Evolutionary conservation across 176 grass and related monocot species (phyloP).

Genomic region (Bonia amplexicaulis): DNA sequence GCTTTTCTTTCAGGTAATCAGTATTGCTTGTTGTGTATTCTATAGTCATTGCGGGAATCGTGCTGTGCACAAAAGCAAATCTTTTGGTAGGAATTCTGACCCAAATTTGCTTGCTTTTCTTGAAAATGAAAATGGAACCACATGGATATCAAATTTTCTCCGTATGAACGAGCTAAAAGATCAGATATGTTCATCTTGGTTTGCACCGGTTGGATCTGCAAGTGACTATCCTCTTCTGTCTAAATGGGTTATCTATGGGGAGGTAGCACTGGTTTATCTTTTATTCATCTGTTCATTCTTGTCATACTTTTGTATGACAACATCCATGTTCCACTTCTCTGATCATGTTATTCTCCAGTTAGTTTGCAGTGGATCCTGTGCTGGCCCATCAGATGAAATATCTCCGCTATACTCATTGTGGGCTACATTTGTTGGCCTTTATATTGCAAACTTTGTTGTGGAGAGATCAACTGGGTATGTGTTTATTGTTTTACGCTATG

Average conservation of each 20-base stretch:
- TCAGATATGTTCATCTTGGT: conserved; percentile 93
- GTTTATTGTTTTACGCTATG: conserved; percentile 11
- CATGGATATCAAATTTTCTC: conserved; percentile 83
- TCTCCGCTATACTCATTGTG: conserved; percentile 90
- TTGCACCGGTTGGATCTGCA: conserved; percentile 89
- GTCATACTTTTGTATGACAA: not conserved
- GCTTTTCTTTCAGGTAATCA: conserved; percentile 66
- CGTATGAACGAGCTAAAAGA: conserved; percentile 84
- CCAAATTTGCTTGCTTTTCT: conserved; percentile 46
- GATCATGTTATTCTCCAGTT: conserved; percentile 68
- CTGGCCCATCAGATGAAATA: conserved; percentile 85
- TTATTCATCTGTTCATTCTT: conserved; percentile 11
- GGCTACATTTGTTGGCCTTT: conserved; percentile 89
- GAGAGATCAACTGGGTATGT: conserved; percentile 88
- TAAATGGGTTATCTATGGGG: conserved; percentile 93
- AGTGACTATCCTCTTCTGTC: conserved; percentile 90
- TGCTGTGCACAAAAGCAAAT: conserved; percentile 66
- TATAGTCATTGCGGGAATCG: conserved; percentile 83
- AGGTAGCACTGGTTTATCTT: conserved; percentile 48
- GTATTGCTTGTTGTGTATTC: conserved; percentile 90
- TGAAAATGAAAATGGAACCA: conserved; percentile 55
- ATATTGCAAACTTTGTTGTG: conserved; percentile 92
- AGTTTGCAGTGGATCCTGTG: conserved; percentile 93
- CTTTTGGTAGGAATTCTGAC: conserved; percentile 45
- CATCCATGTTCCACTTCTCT: conserved; percentile 28